A percentile compares a stretch with the other conserved stretches of the same genome.
Conservation (phyloP, 164 flowering plant species). For the Macadamia integrifolia region DNA sequence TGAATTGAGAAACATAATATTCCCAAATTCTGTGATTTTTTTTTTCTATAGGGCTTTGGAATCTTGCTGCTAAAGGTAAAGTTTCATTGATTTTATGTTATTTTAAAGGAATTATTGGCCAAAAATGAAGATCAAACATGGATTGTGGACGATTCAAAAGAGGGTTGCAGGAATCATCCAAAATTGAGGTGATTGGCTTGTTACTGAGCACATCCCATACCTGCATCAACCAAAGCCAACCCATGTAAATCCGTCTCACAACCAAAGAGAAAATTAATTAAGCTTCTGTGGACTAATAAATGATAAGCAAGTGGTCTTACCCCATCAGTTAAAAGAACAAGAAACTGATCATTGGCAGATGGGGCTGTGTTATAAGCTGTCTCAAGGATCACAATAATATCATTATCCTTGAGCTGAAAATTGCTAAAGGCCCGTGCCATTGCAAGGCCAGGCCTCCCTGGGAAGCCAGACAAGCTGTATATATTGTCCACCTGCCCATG, state of each 20-base stretch:
- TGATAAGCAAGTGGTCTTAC: conserved; percentile 23
- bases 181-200: conserved; percentile 48
- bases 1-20: too few relatives aligned
- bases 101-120: too few relatives aligned
- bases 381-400: conserved; percentile 59
- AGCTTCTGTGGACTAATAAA: not conserved
- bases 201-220: conserved; percentile 63
- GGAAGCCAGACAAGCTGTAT: conserved; percentile 82
- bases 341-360: conserved; percentile 47
- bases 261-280: not conserved
- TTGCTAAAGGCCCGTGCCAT: conserved; percentile 84
- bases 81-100: too few relatives aligned
- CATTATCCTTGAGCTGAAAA: conserved; percentile 59
- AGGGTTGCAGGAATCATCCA: conserved; percentile 8
- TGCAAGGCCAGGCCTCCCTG: conserved; percentile 69
- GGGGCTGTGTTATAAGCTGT: conserved; percentile 37
- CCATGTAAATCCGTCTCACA: not conserved
- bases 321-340: conserved; percentile 85
- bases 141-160: too few relatives aligned
- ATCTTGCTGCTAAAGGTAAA: too few relatives aligned
- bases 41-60: too few relatives aligned
- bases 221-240: conserved; percentile 6
- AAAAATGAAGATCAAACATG: too few relatives aligned
- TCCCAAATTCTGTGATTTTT: too few relatives aligned
- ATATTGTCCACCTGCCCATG: conserved; percentile 36